Evolutionary conservation across 2,329 filamentous ascomycete genomes (phyloP).

Genomic region (Alternaria sp.): DNA sequence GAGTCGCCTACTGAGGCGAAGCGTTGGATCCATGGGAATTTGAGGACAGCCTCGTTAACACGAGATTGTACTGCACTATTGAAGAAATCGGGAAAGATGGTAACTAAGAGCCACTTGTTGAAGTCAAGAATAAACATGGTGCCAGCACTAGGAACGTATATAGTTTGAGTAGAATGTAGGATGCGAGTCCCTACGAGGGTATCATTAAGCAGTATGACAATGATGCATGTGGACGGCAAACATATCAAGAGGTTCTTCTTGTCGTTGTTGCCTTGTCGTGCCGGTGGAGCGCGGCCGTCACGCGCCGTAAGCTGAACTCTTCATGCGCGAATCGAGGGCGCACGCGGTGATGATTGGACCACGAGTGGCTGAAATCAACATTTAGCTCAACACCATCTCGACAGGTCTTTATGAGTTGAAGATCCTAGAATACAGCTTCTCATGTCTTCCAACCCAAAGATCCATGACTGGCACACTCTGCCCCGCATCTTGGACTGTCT

Average conservation of each 20-base stretch:
- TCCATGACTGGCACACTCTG: slow-evolving; percentile 82
- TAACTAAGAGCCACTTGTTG: slow-evolving; percentile 8
- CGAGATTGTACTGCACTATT: neutral
- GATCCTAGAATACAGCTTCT: slow-evolving; percentile 83
- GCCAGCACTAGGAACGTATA: slow-evolving; percentile 3
- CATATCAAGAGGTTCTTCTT: neutral
- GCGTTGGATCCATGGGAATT: slow-evolving; percentile 28
- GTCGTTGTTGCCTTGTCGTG: slow-evolving; percentile 19
- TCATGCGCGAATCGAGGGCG: slow-evolving; percentile 19
- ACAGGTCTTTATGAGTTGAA: slow-evolving; percentile 74
- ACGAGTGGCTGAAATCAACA: neutral
- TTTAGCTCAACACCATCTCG: neutral
- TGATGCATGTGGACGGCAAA: neutral
- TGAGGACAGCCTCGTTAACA: neutral
- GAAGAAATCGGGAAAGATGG: neutral
- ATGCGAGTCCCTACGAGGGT: neutral
- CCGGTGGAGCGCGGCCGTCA: slow-evolving; percentile 21
- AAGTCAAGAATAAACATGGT: slow-evolving; percentile 9
- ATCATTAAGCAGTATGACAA: neutral
- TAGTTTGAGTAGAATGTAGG: neutral
- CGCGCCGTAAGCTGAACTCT: slow-evolving; percentile 15
- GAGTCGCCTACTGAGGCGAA: slow-evolving; percentile 46
- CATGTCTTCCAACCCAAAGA: slow-evolving; percentile 83
- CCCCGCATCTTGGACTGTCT: slow-evolving; percentile 70
- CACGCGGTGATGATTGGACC: slow-evolving; percentile 22